phyloP scores from a whole-genome alignment of 2,329 filamentous ascomycete genomes.

The Tolypocladium guangdongense region DNA sequence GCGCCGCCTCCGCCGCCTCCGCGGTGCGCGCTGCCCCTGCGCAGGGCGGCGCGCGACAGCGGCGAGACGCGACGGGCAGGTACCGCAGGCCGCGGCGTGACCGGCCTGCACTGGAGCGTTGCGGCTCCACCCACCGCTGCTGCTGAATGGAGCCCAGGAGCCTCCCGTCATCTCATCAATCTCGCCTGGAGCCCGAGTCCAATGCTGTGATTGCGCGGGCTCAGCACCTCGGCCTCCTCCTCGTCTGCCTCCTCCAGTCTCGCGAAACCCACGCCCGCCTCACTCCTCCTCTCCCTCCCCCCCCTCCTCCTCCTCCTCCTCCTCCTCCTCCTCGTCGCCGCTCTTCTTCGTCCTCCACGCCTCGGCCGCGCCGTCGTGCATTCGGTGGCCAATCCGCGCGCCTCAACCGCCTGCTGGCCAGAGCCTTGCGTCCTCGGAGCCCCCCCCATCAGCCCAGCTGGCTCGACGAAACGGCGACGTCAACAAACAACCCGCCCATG shows the following conservation, averaged over 20 bases:
- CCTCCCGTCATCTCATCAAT: slow-evolving; percentile 14
- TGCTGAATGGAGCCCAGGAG: not conserved
- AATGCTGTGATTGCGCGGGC: not conserved
- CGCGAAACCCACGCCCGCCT: not conserved
- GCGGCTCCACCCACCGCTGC: slow-evolving; percentile 5
- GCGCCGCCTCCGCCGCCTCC: not conserved
- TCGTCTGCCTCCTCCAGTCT: not conserved
- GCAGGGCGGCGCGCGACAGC: not conserved
- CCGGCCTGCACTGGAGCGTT: not conserved
- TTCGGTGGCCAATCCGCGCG: not conserved
- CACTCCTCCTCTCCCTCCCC: not conserved
- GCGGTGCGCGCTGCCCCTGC: not conserved
- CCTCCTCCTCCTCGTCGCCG: not conserved
- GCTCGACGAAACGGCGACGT: slow-evolving; percentile 8
- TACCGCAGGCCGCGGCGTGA: slow-evolving; percentile 1
- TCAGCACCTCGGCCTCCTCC: not conserved
- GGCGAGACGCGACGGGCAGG: not conserved
- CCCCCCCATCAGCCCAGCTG: not conserved
- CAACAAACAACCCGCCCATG: slow-evolving; percentile 5
- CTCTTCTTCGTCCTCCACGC: not conserved
- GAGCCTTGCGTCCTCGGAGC: slow-evolving; percentile 1
- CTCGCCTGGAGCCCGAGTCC: slow-evolving; percentile 10
- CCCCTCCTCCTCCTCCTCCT: not conserved
- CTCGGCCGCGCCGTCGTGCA: not conserved
- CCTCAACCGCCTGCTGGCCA: not conserved